phyloP scores from a whole-genome alignment of 352 stramenopile species.

The Phytophthora crassamura region DNA sequence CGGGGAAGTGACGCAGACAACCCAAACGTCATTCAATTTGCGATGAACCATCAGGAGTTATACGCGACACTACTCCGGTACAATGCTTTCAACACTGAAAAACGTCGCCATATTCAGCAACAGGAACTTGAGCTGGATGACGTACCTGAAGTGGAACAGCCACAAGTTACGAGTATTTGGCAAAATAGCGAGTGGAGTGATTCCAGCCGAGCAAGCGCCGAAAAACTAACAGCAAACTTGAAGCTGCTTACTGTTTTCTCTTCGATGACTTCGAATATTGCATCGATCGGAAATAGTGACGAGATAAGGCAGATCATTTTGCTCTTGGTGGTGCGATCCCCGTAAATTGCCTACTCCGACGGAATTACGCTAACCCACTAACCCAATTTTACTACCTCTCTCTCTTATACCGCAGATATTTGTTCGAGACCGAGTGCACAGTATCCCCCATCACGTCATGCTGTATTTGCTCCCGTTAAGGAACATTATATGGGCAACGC shows the following conservation, averaged over 20 bases:
- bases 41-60: conserved; percentile 3
- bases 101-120: background rate
- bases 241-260: conserved; percentile 28
- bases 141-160: background rate
- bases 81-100: conserved; percentile 11
- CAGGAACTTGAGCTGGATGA: conserved; percentile 14
- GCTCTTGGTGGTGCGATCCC: conserved; percentile 18
- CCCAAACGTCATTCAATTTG: conserved; percentile 21
- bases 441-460: conserved; percentile 4
- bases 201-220: conserved; percentile 9
- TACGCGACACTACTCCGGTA: conserved; percentile 13
- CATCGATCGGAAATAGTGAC: conserved; percentile 24
- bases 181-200: conserved; percentile 21
- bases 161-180: conserved; percentile 5
- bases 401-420: conserved; percentile 11
- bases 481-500: conserved; percentile 32
- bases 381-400: background rate
- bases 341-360: background rate
- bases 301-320: conserved; percentile 25
- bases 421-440: conserved; percentile 23
- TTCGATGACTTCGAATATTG: conserved; percentile 24
- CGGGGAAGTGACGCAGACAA: conserved; percentile 8
- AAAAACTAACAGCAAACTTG: conserved; percentile 14
- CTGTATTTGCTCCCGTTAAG: conserved; percentile 27
- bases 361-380: background rate